phyloP scores from a whole-genome alignment of 805 yeast species.

The Candida ovalis region DNA sequence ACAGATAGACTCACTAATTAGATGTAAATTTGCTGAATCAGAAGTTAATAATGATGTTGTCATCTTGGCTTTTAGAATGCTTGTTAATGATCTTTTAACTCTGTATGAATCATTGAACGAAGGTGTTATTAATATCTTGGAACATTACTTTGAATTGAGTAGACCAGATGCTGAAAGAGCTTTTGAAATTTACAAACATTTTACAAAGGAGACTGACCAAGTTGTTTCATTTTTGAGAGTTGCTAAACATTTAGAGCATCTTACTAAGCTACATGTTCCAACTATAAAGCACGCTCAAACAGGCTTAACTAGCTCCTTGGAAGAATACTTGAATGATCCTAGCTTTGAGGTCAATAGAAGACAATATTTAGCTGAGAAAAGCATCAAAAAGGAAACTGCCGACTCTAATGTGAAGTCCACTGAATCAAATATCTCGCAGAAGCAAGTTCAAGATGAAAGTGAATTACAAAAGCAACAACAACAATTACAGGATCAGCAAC shows the following conservation, averaged over 20 bases:
- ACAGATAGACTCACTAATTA: slow-evolving; percentile 72
- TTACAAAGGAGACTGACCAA: slow-evolving; percentile 79
- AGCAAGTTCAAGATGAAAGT: slow-evolving; percentile 1
- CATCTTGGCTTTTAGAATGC: slow-evolving; percentile 77
- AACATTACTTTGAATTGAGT: slow-evolving; percentile 92
- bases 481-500: slow-evolving; percentile 3
- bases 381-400: slow-evolving; percentile 8
- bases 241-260: slow-evolving; percentile 83
- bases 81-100: slow-evolving; percentile 85
- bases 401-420: slow-evolving; percentile 9
- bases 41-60: slow-evolving; percentile 84
- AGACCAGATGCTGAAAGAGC: slow-evolving; percentile 84
- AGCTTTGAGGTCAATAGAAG: slow-evolving; percentile 75
- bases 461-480: background rate
- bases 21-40: slow-evolving; percentile 69
- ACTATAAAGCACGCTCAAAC: slow-evolving; percentile 97
- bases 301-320: slow-evolving; percentile 78
- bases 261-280: slow-evolving; percentile 89
- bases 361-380: slow-evolving; percentile 68
- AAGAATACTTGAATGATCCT: slow-evolving; percentile 85
- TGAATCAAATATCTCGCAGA: slow-evolving; percentile 9
- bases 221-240: slow-evolving; percentile 85
- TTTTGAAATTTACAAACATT: slow-evolving; percentile 74
- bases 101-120: slow-evolving; percentile 89
- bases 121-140: slow-evolving; percentile 90